phyloP scores from a whole-genome alignment of 2,329 filamentous ascomycete species.

The Colletotrichum tropicicola region DNA sequence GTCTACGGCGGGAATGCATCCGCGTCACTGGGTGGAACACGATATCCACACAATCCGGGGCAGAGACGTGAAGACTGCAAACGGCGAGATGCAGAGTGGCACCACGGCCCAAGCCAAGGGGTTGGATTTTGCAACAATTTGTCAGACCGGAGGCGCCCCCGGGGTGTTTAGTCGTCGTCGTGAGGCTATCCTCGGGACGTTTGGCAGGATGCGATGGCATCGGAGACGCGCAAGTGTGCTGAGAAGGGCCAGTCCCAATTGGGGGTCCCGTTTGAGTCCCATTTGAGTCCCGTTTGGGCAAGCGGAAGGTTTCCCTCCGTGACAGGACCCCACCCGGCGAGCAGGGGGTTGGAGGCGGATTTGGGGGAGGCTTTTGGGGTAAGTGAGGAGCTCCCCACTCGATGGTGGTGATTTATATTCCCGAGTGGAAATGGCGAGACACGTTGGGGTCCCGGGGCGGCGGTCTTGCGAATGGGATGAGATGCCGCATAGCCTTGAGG shows the following conservation, averaged over 20 bases:
- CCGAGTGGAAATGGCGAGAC: slow-evolving; percentile 3
- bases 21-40: neutral
- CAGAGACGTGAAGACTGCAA: neutral
- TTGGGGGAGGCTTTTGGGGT: slow-evolving; percentile 14
- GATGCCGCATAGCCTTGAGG: neutral
- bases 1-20: slow-evolving; percentile 7
- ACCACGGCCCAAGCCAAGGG: neutral
- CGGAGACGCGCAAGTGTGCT: neutral
- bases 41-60: neutral
- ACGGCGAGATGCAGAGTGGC: slow-evolving; percentile 10
- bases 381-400: neutral
- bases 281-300: neutral
- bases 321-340: slow-evolving; percentile 10
- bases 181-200: slow-evolving; percentile 1
- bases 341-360: neutral
- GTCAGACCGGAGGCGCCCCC: neutral
- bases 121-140: neutral
- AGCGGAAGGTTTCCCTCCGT: slow-evolving; percentile 18
- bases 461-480: slow-evolving; percentile 6
- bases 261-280: neutral
- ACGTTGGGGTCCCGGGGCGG: neutral
- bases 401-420: slow-evolving; percentile 22
- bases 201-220: neutral
- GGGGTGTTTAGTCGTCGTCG: neutral
- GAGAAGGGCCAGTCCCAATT: neutral